Percentiles rank a stretch among this genome's conserved stretches.
These are phyloP conservation scores for Septoria linicola DNA, from an alignment of 2,329 filamentous ascomycete species.

Conservation along the genomic window DNA sequence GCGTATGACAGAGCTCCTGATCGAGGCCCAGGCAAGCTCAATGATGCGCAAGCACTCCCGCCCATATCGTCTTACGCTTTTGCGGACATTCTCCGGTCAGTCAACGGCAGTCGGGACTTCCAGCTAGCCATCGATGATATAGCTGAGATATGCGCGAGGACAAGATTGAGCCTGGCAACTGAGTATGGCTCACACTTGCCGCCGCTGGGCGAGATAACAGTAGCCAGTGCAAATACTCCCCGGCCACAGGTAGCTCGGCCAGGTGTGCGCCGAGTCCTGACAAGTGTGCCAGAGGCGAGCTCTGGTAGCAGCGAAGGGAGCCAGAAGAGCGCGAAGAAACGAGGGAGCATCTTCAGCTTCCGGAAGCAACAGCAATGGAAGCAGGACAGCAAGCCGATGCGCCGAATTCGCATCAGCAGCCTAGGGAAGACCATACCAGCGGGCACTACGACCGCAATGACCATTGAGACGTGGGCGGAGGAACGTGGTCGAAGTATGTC, in stretches of 20 bases:
- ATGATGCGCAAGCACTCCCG: slow-evolving; percentile 29
- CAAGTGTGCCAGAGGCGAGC: slow-evolving; percentile 49
- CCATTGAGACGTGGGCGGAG: slow-evolving; percentile 16
- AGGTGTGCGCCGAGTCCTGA: slow-evolving; percentile 41
- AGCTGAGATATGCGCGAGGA: slow-evolving; percentile 62
- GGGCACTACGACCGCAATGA: slow-evolving; percentile 31
- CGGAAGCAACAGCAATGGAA: slow-evolving; percentile 22
- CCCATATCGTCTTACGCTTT: slow-evolving; percentile 37
- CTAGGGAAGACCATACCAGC: slow-evolving; percentile 34
- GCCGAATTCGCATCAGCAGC: slow-evolving; percentile 30
- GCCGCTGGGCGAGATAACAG: slow-evolving; percentile 57
- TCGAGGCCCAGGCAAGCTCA: slow-evolving; percentile 11
- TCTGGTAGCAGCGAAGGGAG: slow-evolving; percentile 44
- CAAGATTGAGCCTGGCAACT: slow-evolving; percentile 60
- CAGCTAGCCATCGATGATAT: slow-evolving; percentile 60
- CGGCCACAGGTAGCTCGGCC: slow-evolving; percentile 26
- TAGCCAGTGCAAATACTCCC: slow-evolving; percentile 22
- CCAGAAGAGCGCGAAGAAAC: slow-evolving; percentile 27
- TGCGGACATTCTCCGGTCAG: slow-evolving; percentile 35
- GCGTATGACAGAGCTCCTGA: slow-evolving; percentile 24
- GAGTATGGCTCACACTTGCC: slow-evolving; percentile 63
- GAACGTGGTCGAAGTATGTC: slow-evolving; percentile 19
- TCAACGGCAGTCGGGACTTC: slow-evolving; percentile 54
- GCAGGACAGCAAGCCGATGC: slow-evolving; percentile 21
- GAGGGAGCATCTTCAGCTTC: slow-evolving; percentile 30